Evolutionary conservation across 768 basidiomycete genomes (phyloP).

Genomic region (Termitomyces sp.): DNA sequence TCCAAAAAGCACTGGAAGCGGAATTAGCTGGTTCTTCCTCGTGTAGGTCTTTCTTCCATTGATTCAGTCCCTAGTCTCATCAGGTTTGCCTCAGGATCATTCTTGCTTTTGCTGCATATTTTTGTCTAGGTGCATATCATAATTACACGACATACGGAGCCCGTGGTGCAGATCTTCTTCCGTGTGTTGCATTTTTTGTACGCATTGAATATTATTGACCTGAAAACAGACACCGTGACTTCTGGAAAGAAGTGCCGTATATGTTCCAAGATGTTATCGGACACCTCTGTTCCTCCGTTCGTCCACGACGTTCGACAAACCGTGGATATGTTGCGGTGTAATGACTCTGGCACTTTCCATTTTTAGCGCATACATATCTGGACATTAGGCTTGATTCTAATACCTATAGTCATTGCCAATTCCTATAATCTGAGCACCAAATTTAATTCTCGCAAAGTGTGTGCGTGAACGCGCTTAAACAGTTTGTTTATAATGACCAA

Average conservation of each 20-base stretch:
- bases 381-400: background rate
- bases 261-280: constrained; percentile 75
- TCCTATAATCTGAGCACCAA: background rate
- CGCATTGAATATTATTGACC: constrained; percentile 7
- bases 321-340: constrained; percentile 77
- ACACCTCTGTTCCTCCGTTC: constrained; percentile 70
- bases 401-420: background rate
- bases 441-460: background rate
- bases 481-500: background rate
- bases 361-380: background rate
- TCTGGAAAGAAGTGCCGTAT: constrained; percentile 87
- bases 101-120: constrained; percentile 64
- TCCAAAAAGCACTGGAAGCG: constrained; percentile 53
- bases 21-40: constrained; percentile 86
- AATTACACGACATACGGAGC: constrained; percentile 88
- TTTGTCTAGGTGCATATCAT: constrained; percentile 77
- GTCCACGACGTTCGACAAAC: constrained; percentile 56
- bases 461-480: background rate
- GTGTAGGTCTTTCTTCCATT: constrained; percentile 45
- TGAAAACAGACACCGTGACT: constrained; percentile 69
- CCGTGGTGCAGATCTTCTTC: constrained; percentile 75
- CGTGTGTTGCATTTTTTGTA: constrained; percentile 43
- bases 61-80: background rate
- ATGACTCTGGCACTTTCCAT: background rate
- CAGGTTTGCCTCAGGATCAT: constrained; percentile 40